phyloP scores from a whole-genome alignment of 2,329 filamentous ascomycete genomes.

The Achaetomium macrosporum region DNA sequence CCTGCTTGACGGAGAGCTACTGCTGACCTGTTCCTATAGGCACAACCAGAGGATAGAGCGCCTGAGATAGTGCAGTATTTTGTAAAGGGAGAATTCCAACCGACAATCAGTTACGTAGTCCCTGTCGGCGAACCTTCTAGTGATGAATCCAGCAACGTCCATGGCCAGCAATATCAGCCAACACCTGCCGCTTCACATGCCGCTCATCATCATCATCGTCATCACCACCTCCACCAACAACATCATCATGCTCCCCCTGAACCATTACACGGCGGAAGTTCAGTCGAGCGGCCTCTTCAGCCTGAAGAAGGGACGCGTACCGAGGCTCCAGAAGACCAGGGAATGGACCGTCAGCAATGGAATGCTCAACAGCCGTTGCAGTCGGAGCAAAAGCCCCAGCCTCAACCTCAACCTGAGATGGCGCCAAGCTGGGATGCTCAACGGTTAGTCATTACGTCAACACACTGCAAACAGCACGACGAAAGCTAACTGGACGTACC shows the following conservation, averaged over 20 bases:
- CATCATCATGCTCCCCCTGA: constrained; percentile 1
- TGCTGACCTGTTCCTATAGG: constrained; percentile 9
- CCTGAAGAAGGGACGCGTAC: constrained; percentile 42
- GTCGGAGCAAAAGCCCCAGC: constrained; percentile 33
- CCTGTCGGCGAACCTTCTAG: constrained; percentile 32
- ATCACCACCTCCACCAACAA: constrained; percentile 5
- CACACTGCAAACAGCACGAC: background rate
- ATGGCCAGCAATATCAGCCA: constrained; percentile 29
- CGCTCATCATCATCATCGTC: constrained; percentile 20
- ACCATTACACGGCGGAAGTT: constrained; percentile 24
- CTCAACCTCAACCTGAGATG: constrained; percentile 22
- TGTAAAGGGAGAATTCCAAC: constrained; percentile 49
- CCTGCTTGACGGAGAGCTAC: background rate
- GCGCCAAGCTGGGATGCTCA: constrained; percentile 47
- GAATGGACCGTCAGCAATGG: constrained; percentile 26
- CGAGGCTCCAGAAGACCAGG: constrained; percentile 42
- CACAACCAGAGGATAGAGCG: constrained; percentile 14
- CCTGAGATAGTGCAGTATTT: constrained; percentile 45
- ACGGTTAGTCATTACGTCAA: constrained; percentile 28
- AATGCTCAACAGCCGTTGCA: constrained; percentile 28
- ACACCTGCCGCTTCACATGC: constrained; percentile 23
- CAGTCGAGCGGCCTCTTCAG: constrained; percentile 28
- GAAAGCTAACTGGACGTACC: constrained; percentile 19
- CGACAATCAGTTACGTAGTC: constrained; percentile 27
- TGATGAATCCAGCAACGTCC: constrained; percentile 19